Percentiles rank a stretch among this genome's conserved stretches.
Conservation (phyloP, 2,329 filamentous ascomycete genomes). For the Daldinia sp. region DNA sequence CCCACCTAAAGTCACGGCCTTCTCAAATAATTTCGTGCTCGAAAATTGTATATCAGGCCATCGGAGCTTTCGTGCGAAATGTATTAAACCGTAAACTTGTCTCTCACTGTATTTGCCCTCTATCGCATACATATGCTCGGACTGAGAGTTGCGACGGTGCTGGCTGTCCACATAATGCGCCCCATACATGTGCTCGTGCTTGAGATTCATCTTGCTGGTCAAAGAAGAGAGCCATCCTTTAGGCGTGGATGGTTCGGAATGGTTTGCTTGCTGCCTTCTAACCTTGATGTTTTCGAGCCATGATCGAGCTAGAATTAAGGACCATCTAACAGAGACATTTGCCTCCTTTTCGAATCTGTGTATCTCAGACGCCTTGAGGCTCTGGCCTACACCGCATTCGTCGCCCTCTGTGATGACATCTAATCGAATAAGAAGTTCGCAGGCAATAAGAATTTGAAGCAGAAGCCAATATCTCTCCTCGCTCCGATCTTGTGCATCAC, state of each 20-base stretch:
- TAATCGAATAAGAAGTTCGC: conserved; percentile 73
- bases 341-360: conserved; percentile 72
- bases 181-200: conserved; percentile 53
- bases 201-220: conserved; percentile 65
- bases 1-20: conserved; percentile 58
- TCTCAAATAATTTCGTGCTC: conserved; percentile 62
- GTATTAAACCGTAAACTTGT: conserved; percentile 71
- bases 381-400: conserved; percentile 62
- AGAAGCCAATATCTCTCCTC: conserved; percentile 76
- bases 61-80: conserved; percentile 71
- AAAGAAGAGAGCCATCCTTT: conserved; percentile 69
- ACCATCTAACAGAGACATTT: conserved; percentile 74
- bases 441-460: conserved; percentile 73
- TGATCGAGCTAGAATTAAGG: conserved; percentile 70
- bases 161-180: conserved; percentile 55
- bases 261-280: conserved; percentile 57
- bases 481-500: conserved; percentile 63
- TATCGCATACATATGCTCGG: conserved; percentile 61
- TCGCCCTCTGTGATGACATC: conserved; percentile 73
- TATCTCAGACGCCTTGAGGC: conserved; percentile 67
- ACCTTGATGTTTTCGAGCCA: conserved; percentile 78
- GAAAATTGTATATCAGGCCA: conserved; percentile 72
- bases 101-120: conserved; percentile 67
- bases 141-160: conserved; percentile 51
- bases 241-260: conserved; percentile 52